Percentiles rank a stretch among this genome's conserved stretches.
Evolutionary conservation across 2,329 filamentous ascomycete genomes (phyloP).

Genomic region (Pseudogymnoascus sp.): DNA sequence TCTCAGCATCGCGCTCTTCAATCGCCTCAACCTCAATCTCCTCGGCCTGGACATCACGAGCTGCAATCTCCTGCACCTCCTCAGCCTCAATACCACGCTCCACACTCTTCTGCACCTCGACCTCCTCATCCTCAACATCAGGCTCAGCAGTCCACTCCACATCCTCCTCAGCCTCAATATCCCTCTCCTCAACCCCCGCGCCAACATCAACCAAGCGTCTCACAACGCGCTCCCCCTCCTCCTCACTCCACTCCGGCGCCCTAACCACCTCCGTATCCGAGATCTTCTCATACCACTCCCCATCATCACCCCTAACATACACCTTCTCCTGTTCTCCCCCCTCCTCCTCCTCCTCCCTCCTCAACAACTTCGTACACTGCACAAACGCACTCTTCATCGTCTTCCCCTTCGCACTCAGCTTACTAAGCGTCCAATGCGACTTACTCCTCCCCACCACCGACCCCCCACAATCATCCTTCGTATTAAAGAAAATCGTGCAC

Average conservation of each 20-base stretch:
- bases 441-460: neutral
- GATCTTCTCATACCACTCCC: conserved; percentile 1
- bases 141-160: neutral
- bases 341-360: neutral
- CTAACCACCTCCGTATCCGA: neutral
- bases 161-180: neutral
- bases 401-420: neutral
- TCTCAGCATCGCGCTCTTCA: neutral
- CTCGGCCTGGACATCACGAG: neutral
- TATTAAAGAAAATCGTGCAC: neutral
- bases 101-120: neutral
- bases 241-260: neutral
- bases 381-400: conserved; percentile 3
- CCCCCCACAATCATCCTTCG: neutral
- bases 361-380: neutral
- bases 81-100: neutral
- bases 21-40: neutral
- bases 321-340: neutral
- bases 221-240: neutral
- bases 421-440: neutral
- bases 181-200: neutral
- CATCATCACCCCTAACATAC: neutral
- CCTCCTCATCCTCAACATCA: neutral
- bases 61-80: neutral
- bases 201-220: neutral